Evolutionary conservation across 441 rosid genomes (phyloP), one percentile per base, ranked within the genome.

Genomic region (Brassica hybrid): DNA sequence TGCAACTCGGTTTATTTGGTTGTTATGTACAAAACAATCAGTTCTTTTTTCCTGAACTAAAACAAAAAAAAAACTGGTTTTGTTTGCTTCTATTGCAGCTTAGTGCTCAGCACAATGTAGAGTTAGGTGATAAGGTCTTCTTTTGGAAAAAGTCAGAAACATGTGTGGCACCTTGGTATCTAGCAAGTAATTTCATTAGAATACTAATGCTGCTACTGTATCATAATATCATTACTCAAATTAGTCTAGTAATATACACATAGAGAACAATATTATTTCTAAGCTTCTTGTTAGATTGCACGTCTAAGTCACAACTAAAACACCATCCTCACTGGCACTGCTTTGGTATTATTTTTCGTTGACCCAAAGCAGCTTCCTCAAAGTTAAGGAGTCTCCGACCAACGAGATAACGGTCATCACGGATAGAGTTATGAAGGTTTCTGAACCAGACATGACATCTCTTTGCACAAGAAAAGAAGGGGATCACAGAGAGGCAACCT

Each of bases 361-460:
- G 7, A 38, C 45, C 66, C 74, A 68, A 68, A 18, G 21, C 21
- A 74, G 83, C 86, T 80, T 96, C 98, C 10, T 92, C 87, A 9
- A 50, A 96, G 87, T 96, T 91, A 52, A 89, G 98, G 13, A 96
- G 97, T 70, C 96, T 86, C 30, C 97, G 93, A 54, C 99, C 99
- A 2, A 38, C 4, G 60, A 96, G 94, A 81, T 95, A 95, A 25
- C 93, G 92, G 74, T 95, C 99, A 65, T 95, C 98, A 4, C 97
- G 89, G 56, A 96, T 96, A 19, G 98, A 89, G 85, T 96, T 96
- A 88, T 96, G 99, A 72, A 96, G 99, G 86, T 96, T 96, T 32
- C 91, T 92, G 88, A 93, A 94, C 97, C 97, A 92, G 73, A 88
- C 90, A 68, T 90, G 97, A 76, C 93, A 92, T 79, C 97, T 87